Conservation (phyloP, 352 stramenopile species). For the Phytophthora hybrid region DNA sequence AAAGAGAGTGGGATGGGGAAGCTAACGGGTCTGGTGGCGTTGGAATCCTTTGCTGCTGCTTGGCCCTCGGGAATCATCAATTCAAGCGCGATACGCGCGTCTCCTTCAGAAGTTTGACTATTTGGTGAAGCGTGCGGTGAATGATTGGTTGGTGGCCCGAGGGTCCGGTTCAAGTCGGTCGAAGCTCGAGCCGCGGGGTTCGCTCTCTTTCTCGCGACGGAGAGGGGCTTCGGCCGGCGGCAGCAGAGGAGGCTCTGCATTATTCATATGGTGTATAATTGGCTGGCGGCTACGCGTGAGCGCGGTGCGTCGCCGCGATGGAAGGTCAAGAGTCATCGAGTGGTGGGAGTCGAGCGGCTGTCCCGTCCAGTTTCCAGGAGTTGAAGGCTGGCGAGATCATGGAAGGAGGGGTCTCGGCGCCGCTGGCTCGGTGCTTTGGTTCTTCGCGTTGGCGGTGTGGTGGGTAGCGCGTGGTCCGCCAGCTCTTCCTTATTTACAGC, state of each 20-base stretch:
- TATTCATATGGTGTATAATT: conserved; percentile 52
- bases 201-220: conserved; percentile 19
- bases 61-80: conserved; percentile 33
- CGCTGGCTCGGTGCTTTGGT: conserved; percentile 34
- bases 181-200: conserved; percentile 28
- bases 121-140: conserved; percentile 31
- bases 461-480: conserved; percentile 9
- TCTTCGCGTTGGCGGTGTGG: conserved; percentile 28
- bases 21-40: conserved; percentile 34
- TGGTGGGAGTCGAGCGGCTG: conserved; percentile 30
- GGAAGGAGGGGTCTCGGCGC: conserved; percentile 9
- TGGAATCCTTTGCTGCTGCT: conserved; percentile 31
- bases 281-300: conserved; percentile 24
- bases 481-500: conserved; percentile 43
- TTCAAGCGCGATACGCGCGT: conserved; percentile 24
- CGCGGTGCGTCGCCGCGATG: conserved; percentile 12
- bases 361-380: conserved; percentile 30
- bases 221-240: conserved; percentile 27
- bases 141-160: conserved; percentile 34
- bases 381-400: conserved; percentile 32
- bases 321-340: conserved; percentile 38
- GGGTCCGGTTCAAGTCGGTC: conserved; percentile 21
- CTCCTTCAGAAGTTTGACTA: conserved; percentile 38
- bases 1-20: conserved; percentile 32
- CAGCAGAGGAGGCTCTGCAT: conserved; percentile 41